A percentile compares a stretch with the other conserved stretches of the same genome.
Conservation (phyloP, 257 asterid species). For the Asclepias syriaca region DNA sequence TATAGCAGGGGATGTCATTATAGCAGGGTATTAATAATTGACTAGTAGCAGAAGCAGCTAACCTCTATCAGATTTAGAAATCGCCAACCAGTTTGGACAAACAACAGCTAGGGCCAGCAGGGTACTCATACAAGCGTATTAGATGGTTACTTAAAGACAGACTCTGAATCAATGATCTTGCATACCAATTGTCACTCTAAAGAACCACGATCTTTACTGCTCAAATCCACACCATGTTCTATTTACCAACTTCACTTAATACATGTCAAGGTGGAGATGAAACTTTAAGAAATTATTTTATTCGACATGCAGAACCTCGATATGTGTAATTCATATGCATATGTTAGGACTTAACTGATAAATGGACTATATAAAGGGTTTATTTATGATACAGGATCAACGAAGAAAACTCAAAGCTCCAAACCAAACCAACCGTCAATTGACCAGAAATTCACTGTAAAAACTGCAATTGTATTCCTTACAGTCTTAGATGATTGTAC, state of each 20-base stretch:
- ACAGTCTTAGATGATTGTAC: neutral
- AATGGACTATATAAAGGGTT: neutral
- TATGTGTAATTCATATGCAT: neutral
- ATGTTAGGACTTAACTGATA: neutral
- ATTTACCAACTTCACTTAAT: neutral
- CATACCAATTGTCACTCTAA: neutral
- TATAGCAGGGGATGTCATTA: too few relatives aligned
- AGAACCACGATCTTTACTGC: neutral
- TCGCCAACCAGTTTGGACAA: neutral
- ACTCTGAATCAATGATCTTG: neutral
- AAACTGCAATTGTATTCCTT: neutral
- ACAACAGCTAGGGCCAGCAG: neutral
- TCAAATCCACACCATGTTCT: neutral
- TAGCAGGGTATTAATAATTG: neutral
- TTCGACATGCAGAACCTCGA: neutral
- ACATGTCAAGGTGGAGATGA: neutral
- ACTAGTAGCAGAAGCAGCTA: neutral
- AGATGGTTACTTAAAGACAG: neutral
- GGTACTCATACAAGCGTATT: neutral
- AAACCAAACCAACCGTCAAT: slow-evolving; percentile 7
- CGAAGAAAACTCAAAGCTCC: neutral
- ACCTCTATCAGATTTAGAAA: neutral
- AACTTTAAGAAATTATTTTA: neutral
- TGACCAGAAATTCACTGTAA: neutral
- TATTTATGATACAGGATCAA: neutral